These are phyloP conservation scores for Pedinophyceae sp. DNA, from an alignment of 139 green algal genomes.

Conservation along the genomic window DNA sequence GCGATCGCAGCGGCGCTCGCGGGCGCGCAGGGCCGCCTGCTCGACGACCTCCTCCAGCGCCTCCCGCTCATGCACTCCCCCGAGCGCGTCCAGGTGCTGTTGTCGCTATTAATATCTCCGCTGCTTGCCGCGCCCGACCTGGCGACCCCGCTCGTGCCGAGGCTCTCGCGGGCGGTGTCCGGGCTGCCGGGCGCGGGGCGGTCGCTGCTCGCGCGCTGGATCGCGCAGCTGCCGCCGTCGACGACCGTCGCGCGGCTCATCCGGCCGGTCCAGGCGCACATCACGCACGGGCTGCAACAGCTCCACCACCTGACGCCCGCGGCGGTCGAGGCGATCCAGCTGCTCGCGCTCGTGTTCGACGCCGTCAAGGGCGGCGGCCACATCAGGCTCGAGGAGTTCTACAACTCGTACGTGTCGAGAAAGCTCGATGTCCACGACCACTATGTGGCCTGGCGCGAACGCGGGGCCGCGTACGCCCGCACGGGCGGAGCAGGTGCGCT, in stretches of 20 bases:
- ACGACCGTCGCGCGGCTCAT: not conserved
- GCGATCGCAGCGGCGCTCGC: no score
- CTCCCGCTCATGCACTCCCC: no score
- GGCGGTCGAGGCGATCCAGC: not conserved
- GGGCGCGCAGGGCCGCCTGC: no score
- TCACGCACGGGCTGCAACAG: not conserved
- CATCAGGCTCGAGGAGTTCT: conserved; percentile 5
- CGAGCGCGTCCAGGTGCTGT: no score
- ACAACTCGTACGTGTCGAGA: not conserved
- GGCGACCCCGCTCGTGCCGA: no score
- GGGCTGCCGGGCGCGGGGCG: no score
- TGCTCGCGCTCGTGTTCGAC: conserved; percentile 3
- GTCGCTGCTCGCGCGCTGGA: no score
- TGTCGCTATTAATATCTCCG: no score
- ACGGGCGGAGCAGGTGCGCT: not conserved
- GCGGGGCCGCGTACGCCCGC: not conserved
- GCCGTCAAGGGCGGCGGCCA: not conserved
- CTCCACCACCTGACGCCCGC: not conserved
- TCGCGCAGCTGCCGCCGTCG: no score
- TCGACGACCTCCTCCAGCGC: no score
- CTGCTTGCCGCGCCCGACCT: no score
- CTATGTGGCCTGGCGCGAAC: conserved; percentile 76
- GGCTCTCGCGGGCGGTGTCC: no score
- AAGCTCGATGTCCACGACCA: conserved; percentile 82
- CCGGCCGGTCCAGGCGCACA: not conserved